Evolutionary conservation across 2,329 filamentous ascomycete genomes (phyloP), one percentile per base, ranked within the genome.

Genomic region (Aspergillus sp.): DNA sequence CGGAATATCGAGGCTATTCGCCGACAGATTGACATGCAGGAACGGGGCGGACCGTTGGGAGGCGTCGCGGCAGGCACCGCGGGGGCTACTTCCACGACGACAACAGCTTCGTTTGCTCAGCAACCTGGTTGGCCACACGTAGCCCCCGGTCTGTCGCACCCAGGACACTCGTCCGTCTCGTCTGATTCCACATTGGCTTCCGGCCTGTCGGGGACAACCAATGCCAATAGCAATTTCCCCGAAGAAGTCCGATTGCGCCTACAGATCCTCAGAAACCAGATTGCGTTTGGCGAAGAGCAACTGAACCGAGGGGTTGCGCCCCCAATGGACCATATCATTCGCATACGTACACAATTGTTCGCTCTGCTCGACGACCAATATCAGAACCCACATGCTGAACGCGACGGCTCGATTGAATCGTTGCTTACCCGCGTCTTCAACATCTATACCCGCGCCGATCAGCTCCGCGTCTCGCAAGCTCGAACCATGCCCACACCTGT

Each of bases 331-430:
- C 66, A 69, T 27, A 70, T 77, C 25, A 69, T 72, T 21, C 60
- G 55, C 2, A 61, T 71, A 32, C 71, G 75, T 8, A 70, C 62
- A 19, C 67, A 74, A 41, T 57, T 77, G 17, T 70, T 73, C 49
- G 64, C 68, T 42, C 59, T 75, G 10, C 66, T 74, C 13, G 75
- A 76, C 61, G 66, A 69, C 17, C 73, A 72, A 47, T 69, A 71
- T 61, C 65, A 63, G 25, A 70, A 66, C 52, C 70, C 62, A 19
- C 55, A 64, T 39, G 56, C 62, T 41, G 60, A 66, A 38, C 63
- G 73, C 23, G 65, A 70, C 57, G 64, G 68, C 39, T 57, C 66
- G 19, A 62, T 71, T 53, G 69, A 72, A 61, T 62, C 65, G 8
- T 65, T 75, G 48, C 65, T 77, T 23, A 60, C 62, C 17, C 73